phyloP scores from a whole-genome alignment of 768 basidiomycete species.

The Amanita thiersii region DNA sequence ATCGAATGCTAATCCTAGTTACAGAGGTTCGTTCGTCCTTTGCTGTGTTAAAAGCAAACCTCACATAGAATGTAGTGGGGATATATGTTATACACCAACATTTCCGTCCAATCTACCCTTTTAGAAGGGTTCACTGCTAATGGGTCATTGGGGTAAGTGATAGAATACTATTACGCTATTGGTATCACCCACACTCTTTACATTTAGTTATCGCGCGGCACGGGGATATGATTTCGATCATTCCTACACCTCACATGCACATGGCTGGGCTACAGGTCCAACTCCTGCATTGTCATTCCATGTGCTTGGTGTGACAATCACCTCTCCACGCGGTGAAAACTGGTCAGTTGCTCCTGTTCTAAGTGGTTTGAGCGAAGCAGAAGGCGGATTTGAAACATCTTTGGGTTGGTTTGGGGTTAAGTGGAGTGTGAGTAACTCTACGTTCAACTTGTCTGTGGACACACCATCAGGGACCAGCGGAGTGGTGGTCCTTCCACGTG shows the following conservation, averaged over 20 bases:
- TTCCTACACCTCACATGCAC: conserved; percentile 51
- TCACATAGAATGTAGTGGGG: conserved; percentile 51
- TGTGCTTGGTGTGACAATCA: conserved; percentile 42
- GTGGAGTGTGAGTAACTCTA: too few species aligned
- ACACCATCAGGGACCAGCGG: conserved; percentile 19
- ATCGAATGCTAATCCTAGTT: too few species aligned
- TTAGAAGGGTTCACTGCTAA: conserved; percentile 53
- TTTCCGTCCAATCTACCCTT: conserved; percentile 48
- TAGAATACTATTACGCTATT: too few species aligned
- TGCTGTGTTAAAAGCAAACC: too few species aligned
- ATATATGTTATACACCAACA: conserved; percentile 48
- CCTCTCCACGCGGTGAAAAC: conserved; percentile 33
- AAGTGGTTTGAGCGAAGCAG: conserved; percentile 27
- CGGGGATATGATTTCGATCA: conserved; percentile 50
- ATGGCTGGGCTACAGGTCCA: conserved; percentile 53
- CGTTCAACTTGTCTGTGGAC: too few species aligned
- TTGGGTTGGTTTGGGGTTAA: conserved; percentile 43
- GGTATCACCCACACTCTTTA: too few species aligned
- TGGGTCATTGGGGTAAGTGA: conserved; percentile 45
- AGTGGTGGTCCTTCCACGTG: too few species aligned
- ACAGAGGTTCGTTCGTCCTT: too few species aligned
- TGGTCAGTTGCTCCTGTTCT: conserved; percentile 43
- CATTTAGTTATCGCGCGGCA: too few species aligned
- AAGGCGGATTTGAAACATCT: conserved; percentile 47
- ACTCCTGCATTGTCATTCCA: conserved; percentile 51